Evolutionary conservation across 306 rosid species (phyloP), one percentile per base, ranked within the genome.

Genomic region (Lathyrus tuberosus): DNA sequence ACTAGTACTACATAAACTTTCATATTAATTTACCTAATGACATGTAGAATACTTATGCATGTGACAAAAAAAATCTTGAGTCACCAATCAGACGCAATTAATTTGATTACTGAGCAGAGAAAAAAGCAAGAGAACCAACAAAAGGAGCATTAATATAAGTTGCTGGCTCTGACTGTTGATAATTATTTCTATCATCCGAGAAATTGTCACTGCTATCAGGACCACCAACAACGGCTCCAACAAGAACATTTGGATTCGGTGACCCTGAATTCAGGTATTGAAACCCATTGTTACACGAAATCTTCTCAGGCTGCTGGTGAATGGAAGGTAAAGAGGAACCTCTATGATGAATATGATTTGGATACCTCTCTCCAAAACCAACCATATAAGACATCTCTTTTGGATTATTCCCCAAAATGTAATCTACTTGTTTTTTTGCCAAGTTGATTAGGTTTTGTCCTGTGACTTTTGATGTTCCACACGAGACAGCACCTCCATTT

Each of bases 221-320:
- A 60, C 98, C 98, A n/a, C 98, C 96, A 1, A 92, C 89, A 0
- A 92, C 70, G 60, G 96, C 96, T 28, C 98, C 98, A 24, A 84
- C 80, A 7, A 85, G 92, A 51, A 82, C 62, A 73, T 90, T 92
- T 1, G 98, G 98, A 43, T 92, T 88, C 2, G 88, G 87, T 0
- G 95, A 84, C 2, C 70, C 46, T 0, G 93, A 85, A 53, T 76
- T 2, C 9, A 82, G 78, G 69, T 79, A 86, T 40, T 78, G 90
- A 75, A 86, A 93, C 0, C 96, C 93, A 0, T 84, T n/a, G 71
- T 72, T 72, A 71, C 98, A 90, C 5, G 86, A 26, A 64, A 93
- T 79, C 2, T 10, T 80, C 3, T 51, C 69, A 8, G 85, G 76
- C 14, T 75, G 86, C 0, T 58, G 59, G 5, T 73, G 81, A 20